phyloP scores from a whole-genome alignment of 306 rosid genomes.

The Trichosanthes cucumerina region DNA sequence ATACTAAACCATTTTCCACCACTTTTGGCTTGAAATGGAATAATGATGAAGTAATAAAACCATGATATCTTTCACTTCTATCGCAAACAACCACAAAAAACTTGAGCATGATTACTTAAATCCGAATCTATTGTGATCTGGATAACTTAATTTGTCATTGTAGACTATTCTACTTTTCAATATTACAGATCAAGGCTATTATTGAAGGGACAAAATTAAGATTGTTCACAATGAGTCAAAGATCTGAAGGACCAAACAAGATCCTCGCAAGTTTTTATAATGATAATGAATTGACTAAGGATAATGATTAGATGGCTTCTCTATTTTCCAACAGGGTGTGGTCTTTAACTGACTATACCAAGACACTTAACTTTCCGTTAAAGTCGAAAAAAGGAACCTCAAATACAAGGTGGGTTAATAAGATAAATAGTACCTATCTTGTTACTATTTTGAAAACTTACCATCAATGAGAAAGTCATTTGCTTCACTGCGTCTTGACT shows the following conservation, averaged over 20 bases:
- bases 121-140: background rate
- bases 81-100: background rate
- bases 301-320: background rate
- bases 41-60: background rate
- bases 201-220: background rate
- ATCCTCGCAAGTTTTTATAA: background rate
- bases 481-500: constrained; percentile 31
- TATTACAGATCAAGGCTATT: background rate
- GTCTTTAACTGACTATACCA: background rate
- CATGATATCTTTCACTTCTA: background rate
- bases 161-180: background rate
- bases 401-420: background rate
- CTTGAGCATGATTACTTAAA: background rate
- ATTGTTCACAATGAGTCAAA: background rate
- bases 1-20: background rate
- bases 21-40: background rate
- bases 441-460: constrained; percentile 13
- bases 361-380: background rate
- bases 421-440: background rate
- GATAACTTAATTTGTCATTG: background rate
- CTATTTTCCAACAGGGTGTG: background rate
- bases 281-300: background rate
- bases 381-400: background rate
- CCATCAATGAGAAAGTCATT: constrained; percentile 17
- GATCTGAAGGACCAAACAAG: background rate